phyloP scores from a whole-genome alignment of 768 basidiomycete genomes.

The Boletus coccyginus region DNA sequence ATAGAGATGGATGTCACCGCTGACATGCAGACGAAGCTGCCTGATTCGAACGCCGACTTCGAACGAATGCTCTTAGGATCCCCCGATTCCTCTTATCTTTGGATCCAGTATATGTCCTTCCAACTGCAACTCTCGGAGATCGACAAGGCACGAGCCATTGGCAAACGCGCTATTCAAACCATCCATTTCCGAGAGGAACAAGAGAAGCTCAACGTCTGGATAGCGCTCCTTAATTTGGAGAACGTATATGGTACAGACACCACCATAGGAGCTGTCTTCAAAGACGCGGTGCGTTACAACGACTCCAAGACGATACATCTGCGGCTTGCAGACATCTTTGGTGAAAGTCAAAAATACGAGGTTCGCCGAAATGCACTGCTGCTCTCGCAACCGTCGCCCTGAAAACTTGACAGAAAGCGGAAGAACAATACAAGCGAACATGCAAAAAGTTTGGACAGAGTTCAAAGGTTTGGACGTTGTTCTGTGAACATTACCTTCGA shows the following conservation, averaged over 20 bases:
- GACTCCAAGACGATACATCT: constrained; percentile 91
- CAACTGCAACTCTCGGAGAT: constrained; percentile 95
- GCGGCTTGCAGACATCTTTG: constrained; percentile 79
- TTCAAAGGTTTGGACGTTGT: constrained; percentile 91
- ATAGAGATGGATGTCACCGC: constrained; percentile 81
- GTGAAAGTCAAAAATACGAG: constrained; percentile 78
- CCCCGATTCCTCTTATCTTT: constrained; percentile 95
- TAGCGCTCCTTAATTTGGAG: constrained; percentile 92
- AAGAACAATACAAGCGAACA: constrained; percentile 84
- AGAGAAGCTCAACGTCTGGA: constrained; percentile 97
- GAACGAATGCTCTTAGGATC: constrained; percentile 90
- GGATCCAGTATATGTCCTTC: constrained; percentile 99
- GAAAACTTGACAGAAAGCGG: constrained; percentile 64
- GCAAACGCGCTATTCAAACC: constrained; percentile 74
- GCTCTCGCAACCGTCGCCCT: not conserved
- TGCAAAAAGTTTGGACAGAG: constrained; percentile 94
- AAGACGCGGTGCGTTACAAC: constrained; percentile 85
- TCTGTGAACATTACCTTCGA: constrained; percentile 78
- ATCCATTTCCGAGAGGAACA: constrained; percentile 96
- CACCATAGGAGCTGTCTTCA: constrained; percentile 76
- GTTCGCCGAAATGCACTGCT: constrained; percentile 38
- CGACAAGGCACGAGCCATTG: constrained; percentile 90
- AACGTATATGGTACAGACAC: constrained; percentile 88
- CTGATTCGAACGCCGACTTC: constrained; percentile 93
- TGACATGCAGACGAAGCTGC: constrained; percentile 80